Percentiles rank a stretch among this genome's conserved stretches.
These are phyloP conservation scores for Tuctoria greenei DNA, from an alignment of 176 grass and related monocot genomes.

Conservation along the genomic window DNA sequence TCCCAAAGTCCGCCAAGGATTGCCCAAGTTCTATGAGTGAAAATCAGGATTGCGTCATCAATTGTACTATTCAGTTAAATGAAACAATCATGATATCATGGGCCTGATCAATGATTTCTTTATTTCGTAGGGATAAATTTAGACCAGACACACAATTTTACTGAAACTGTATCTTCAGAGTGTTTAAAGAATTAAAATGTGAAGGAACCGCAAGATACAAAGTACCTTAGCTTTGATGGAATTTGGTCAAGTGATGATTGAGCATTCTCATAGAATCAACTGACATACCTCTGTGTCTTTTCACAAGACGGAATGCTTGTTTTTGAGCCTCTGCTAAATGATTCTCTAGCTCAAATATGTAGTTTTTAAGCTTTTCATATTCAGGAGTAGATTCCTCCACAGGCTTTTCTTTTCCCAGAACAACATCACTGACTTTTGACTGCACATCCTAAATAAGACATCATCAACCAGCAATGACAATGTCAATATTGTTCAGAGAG, in stretches of 20 bases:
- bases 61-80: conserved; percentile 33
- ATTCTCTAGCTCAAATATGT: conserved; percentile 95
- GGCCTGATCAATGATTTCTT: neutral
- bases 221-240: neutral
- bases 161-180: neutral
- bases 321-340: conserved; percentile 94
- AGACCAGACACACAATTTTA: neutral
- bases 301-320: conserved; percentile 97
- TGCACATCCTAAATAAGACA: conserved; percentile 68
- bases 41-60: conserved; percentile 30
- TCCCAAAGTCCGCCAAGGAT: conserved; percentile 91
- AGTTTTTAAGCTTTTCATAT: conserved; percentile 94
- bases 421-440: conserved; percentile 93
- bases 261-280: neutral
- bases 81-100: conserved; percentile 16
- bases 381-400: conserved; percentile 93
- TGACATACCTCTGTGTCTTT: conserved; percentile 84
- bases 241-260: neutral
- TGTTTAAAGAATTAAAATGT: neutral
- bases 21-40: conserved; percentile 73
- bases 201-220: conserved; percentile 7
- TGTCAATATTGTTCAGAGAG: conserved; percentile 6
- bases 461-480: neutral
- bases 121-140: neutral
- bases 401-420: conserved; percentile 98